Percentiles rank a stretch among this genome's conserved stretches.
Conservation (phyloP, 2,329 filamentous ascomycete genomes). For the Calonectria naviculata region DNA sequence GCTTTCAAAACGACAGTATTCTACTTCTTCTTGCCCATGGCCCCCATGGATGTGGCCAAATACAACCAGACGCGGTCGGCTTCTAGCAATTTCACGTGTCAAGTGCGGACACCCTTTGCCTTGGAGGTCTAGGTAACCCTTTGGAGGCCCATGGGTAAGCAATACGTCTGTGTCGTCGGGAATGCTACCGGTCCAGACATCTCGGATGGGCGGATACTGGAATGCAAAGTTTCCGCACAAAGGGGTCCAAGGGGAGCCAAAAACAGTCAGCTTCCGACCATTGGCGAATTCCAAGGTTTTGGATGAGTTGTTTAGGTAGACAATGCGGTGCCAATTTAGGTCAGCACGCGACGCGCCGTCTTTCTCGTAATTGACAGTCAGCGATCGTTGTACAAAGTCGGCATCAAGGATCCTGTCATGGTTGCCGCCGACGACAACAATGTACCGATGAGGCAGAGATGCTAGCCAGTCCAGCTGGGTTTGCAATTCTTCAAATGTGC, state of each 20-base stretch:
- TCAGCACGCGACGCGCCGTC: constrained; percentile 7
- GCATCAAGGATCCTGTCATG: constrained; percentile 24
- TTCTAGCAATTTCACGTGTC: constrained; percentile 43
- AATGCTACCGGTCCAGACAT: constrained; percentile 22
- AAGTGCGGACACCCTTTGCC: constrained; percentile 46
- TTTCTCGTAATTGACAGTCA: not conserved
- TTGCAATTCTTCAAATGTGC: constrained; percentile 21
- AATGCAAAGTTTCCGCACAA: constrained; percentile 52
- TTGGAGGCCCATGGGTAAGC: constrained; percentile 51
- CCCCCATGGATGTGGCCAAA: constrained; percentile 53
- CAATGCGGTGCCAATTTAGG: constrained; percentile 46
- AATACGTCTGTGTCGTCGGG: constrained; percentile 47
- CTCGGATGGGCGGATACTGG: constrained; percentile 45
- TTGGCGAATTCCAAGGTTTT: constrained; percentile 39
- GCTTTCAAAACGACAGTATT: not conserved
- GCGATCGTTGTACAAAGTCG: constrained; percentile 1
- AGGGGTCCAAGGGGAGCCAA: constrained; percentile 48
- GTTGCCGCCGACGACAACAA: constrained; percentile 22
- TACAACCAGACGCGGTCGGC: constrained; percentile 47
- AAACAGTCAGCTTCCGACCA: constrained; percentile 44
- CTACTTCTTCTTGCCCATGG: not conserved
- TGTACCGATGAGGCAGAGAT: constrained; percentile 10
- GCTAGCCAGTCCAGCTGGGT: constrained; percentile 20
- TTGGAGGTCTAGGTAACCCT: constrained; percentile 47
- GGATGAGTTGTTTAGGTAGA: constrained; percentile 46